Evolutionary conservation across 257 asterid species (phyloP), one percentile per base, ranked within the genome.

Genomic region (Ehretia macrophylla): DNA sequence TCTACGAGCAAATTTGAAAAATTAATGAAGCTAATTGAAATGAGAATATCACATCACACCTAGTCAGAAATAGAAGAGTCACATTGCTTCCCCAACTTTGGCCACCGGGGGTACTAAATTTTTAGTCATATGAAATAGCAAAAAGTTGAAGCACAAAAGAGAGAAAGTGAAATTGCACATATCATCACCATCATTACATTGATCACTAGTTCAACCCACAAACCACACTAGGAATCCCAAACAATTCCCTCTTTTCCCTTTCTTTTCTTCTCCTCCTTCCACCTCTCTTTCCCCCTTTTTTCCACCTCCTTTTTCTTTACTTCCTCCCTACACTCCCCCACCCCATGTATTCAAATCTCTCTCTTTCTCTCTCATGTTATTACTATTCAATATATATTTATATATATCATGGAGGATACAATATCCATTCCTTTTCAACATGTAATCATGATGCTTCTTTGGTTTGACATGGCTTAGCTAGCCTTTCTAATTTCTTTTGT

Each of bases 401-500:
- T 58, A 66, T 59, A 53, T 51, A 70, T 23, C 18, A 66, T 65
- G 66, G 63, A 64, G 53, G 70, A 17, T 71, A 56, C 66, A 62
- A 64, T 75, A 58, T 58, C 62, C 62, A 58, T 37, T 59, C 46
- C 62, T 72, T 77, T 70, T 58, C 72, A 66, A 70, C 50, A 71
- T 57, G 69, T 14, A 70, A 77, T 71, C 72, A 73, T 77, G 71
- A 73, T 77, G 71, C 45, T 63, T 55, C 49, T 53, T 81, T 69
- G 52, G 68, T 56, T 73, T 67, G 65, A 64, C 46, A 58, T 73
- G 76, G 66, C 65, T 64, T 54, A 59, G 68, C 51, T 51, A 60
- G 48, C 16, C 65, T 32, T 53, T 49, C 65, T 66, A 38, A 8
- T 19, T 3, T 68, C n/a, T 5, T 22, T 51, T 59, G 64, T 72